Conservation (phyloP, 208 protist genomes). For the Porcisia deanei region DNA sequence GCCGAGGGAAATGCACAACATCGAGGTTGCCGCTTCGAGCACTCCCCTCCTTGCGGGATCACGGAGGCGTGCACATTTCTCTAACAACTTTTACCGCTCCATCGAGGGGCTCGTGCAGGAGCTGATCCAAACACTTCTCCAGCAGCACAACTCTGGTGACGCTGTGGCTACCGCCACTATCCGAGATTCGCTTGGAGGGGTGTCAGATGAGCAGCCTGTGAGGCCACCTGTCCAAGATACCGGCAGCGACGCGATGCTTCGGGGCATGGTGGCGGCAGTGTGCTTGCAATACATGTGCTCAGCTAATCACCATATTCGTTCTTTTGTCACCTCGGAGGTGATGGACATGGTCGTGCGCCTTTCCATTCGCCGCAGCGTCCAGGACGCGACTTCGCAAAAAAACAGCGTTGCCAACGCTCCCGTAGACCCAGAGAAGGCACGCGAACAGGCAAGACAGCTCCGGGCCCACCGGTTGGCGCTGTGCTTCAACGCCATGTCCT, state of each 20-base stretch:
- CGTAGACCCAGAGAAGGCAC: constrained; percentile 12
- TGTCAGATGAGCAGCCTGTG: background rate
- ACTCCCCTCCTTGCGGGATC: constrained; percentile 6
- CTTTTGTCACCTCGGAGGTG: constrained; percentile 74
- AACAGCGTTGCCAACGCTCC: background rate
- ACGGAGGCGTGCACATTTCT: constrained; percentile 41
- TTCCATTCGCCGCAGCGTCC: constrained; percentile 19
- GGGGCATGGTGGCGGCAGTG: constrained; percentile 41
- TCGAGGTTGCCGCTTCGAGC: background rate
- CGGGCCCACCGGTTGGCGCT: constrained; percentile 38
- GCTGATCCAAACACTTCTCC: constrained; percentile 55
- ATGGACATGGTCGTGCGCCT: constrained; percentile 65
- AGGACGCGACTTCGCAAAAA: background rate
- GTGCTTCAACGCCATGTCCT: constrained; percentile 61
- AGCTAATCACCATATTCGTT: constrained; percentile 56
- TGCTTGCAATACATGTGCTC: constrained; percentile 78
- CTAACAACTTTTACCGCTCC: constrained; percentile 67
- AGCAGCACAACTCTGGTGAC: constrained; percentile 10
- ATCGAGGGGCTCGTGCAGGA: constrained; percentile 52
- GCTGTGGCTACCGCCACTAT: background rate
- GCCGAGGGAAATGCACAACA: background rate
- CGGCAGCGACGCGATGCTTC: constrained; percentile 18
- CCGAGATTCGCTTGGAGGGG: background rate
- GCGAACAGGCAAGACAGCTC: constrained; percentile 10
- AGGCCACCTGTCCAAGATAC: background rate